Base-by-base conservation (phyloP, 768 basidiomycete species). In the Cytidiella melzeri region DNA sequence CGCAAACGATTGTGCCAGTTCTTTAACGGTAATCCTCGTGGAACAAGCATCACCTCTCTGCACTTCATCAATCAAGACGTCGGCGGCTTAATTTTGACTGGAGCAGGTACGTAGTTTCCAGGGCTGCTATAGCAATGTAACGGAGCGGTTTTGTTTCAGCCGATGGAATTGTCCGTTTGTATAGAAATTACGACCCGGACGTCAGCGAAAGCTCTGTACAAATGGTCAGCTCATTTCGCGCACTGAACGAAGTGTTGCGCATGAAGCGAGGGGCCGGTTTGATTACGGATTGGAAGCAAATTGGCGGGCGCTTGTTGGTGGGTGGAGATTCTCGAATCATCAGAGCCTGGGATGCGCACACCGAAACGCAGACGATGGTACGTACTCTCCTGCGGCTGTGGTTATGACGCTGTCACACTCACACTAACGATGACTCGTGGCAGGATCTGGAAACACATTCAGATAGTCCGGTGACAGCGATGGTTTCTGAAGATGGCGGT, bases 11-110 rank as follows among this genome's bases (percentile, higher is more conserved):
- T 98, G 48, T 85, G 83, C 52, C 76, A 81, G 48, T 98, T 97
- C 70, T 85, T 80, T 60, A 97, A 98, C 57, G 92, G 90, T 41
- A 93, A 94, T 62, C 79, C 85, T 1, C 73, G 70, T 48, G 87
- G 87, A 28, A 87, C 86, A 3, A 84, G 79, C 47, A 88, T 97
- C 50, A 94, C 96, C 0, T 84, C 88, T 2, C 68, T 97, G 19
- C 82, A 92, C 47, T 84, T 97, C 61, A 91, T 98, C 65, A 97
- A 99, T 63, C 91, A 99, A 67, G 92, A 96, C 50, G 87, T 92
- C 12, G 87, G 90, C 7, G 92, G 92, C 1, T 83, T 97, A 40
- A 81, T 98, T 46, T 66, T 98, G 47, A 85, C 87, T 23, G 92
- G 84, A 4, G 87, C 95, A 53, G 81, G 92, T 92, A 58, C 51